Percentiles rank a stretch among this genome's conserved stretches.
Conservation (phyloP, 1,284 basidiomycete species). For the Fomitiporia mediterranea region DNA sequence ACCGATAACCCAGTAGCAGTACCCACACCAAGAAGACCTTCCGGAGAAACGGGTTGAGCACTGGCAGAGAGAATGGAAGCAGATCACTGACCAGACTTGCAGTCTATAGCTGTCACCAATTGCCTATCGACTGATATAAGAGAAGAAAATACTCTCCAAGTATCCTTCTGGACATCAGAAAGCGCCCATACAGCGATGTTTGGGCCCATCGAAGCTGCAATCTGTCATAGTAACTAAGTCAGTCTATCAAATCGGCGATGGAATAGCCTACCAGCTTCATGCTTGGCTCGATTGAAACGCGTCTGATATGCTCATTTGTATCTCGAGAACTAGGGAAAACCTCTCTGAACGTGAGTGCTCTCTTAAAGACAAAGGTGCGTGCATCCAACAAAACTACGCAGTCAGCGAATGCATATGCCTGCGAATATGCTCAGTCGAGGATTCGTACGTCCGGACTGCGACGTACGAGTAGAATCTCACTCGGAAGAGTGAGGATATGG, state of each 20-base stretch:
- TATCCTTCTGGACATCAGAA: constrained; percentile 53
- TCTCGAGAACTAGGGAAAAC: constrained; percentile 59
- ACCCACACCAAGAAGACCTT: constrained; percentile 70
- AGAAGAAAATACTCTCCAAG: constrained; percentile 78
- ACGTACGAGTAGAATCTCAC: constrained; percentile 52
- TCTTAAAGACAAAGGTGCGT: constrained; percentile 50
- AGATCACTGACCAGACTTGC: constrained; percentile 56
- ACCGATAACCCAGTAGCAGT: constrained; percentile 54
- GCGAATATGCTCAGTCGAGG: not conserved
- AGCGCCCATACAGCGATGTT: constrained; percentile 71
- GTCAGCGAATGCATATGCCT: constrained; percentile 72
- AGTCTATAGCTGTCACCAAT: constrained; percentile 57
- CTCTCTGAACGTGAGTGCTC: constrained; percentile 70
- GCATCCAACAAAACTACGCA: constrained; percentile 66
- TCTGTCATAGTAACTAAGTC: constrained; percentile 36
- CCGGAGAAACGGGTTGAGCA: constrained; percentile 22
- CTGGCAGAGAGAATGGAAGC: not conserved
- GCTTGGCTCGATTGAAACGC: constrained; percentile 62
- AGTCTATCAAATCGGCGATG: not conserved
- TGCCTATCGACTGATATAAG: constrained; percentile 54
- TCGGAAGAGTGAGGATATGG: constrained; percentile 51
- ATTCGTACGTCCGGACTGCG: too few species aligned
- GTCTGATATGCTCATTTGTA: constrained; percentile 45
- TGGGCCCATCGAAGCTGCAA: constrained; percentile 62
- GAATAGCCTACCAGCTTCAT: constrained; percentile 65